Evolutionary conservation across 2,329 filamentous ascomycete genomes (phyloP).

Genomic region (Aspergillus phoenicis): DNA sequence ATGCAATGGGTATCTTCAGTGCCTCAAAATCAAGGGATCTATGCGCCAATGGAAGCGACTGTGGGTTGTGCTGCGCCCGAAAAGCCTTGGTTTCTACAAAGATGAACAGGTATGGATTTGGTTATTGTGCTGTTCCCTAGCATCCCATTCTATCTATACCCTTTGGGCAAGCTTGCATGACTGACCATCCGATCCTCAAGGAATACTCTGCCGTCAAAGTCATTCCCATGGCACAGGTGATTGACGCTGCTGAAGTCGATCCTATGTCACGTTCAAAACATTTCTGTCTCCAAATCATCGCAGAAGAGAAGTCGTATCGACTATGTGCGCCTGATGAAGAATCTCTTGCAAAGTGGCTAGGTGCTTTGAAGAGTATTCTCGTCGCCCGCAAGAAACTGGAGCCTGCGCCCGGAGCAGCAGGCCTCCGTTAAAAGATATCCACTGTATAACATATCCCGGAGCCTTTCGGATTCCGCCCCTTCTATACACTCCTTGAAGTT

Average conservation of each 20-base stretch:
- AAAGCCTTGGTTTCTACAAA: conserved; percentile 88
- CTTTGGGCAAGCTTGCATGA: background rate
- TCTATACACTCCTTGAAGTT: background rate
- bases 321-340: conserved; percentile 82
- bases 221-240: conserved; percentile 73
- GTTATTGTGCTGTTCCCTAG: background rate
- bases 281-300: conserved; percentile 89
- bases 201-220: conserved; percentile 89
- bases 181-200: conserved; percentile 35
- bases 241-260: conserved; percentile 91
- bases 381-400: conserved; percentile 40
- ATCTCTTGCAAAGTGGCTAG: conserved; percentile 77
- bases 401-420: conserved; percentile 20
- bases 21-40: conserved; percentile 76
- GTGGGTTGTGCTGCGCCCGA: conserved; percentile 87
- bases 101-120: conserved; percentile 60
- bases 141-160: background rate
- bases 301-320: conserved; percentile 81
- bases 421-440: conserved; percentile 5
- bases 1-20: conserved; percentile 87
- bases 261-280: conserved; percentile 80
- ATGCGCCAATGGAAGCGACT: conserved; percentile 92
- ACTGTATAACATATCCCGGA: background rate
- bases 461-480: background rate
- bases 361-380: conserved; percentile 77